Conservation (phyloP, 106 monocot species). For the Agapanthus africanus region DNA sequence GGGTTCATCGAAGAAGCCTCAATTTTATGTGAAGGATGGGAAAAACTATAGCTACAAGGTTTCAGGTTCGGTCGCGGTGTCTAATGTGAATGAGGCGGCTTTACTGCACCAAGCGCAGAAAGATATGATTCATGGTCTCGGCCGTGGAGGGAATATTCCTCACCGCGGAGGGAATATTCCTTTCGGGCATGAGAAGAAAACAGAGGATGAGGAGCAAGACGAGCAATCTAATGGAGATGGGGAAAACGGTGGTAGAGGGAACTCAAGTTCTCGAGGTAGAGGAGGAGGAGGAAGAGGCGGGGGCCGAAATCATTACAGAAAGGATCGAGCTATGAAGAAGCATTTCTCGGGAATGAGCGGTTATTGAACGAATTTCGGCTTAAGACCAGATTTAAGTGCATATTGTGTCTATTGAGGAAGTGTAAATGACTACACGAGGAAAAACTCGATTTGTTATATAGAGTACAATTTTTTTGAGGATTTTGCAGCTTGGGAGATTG, state of each 20-base stretch:
- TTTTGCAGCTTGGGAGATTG: no score
- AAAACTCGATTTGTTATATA: no score
- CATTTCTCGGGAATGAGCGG: conserved; percentile 64
- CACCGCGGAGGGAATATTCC: neutral
- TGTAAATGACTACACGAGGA: conserved; percentile 5
- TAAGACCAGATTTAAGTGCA: neutral
- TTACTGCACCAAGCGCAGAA: conserved; percentile 52
- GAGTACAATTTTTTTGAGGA: no score
- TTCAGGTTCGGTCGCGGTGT: conserved; percentile 67
- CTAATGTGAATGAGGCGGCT: conserved; percentile 63
- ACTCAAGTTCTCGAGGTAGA: conserved; percentile 30
- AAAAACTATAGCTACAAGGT: conserved; percentile 99
- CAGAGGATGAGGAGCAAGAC: conserved; percentile 20
- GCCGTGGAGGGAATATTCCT: conserved; percentile 79
- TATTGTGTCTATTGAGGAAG: neutral
- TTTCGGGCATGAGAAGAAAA: conserved; percentile 31
- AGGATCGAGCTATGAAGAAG: conserved; percentile 89
- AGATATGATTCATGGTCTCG: conserved; percentile 80
- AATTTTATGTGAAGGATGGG: conserved; percentile 94
- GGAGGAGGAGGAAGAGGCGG: conserved; percentile 46
- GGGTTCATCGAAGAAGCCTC: conserved; percentile 67
- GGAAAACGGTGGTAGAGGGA: conserved; percentile 33
- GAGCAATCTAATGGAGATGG: conserved; percentile 7
- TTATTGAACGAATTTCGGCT: conserved; percentile 10
- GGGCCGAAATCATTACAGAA: conserved; percentile 45